Conservation (phyloP, 2,329 filamentous ascomycete genomes). For the Neonectria hederae region DNA sequence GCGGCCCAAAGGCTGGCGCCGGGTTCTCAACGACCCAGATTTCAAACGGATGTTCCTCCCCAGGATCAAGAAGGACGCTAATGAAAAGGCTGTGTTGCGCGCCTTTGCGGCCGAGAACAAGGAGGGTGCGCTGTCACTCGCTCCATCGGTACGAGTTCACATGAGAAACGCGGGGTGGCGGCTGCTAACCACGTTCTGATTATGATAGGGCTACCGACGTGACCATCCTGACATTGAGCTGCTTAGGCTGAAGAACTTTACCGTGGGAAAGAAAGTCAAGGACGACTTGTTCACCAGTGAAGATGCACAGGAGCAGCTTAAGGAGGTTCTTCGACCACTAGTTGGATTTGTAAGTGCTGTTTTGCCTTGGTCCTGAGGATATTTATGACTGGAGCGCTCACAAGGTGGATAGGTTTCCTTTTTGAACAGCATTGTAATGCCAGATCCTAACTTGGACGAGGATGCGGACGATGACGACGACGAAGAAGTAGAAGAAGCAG, state of each 20-base stretch:
- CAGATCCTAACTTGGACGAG: conserved; percentile 64
- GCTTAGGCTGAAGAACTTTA: conserved; percentile 83
- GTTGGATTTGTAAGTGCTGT: conserved; percentile 76
- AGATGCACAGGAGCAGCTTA: conserved; percentile 72
- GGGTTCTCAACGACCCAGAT: conserved; percentile 67
- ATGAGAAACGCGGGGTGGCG: neutral
- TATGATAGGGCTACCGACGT: conserved; percentile 74
- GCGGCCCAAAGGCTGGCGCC: conserved; percentile 74
- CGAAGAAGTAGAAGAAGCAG: conserved; percentile 41
- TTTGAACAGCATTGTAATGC: conserved; percentile 78
- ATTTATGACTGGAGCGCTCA: conserved; percentile 1
- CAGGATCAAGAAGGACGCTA: conserved; percentile 44
- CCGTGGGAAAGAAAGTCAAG: conserved; percentile 71
- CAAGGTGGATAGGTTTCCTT: conserved; percentile 67
- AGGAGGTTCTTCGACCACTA: conserved; percentile 72
- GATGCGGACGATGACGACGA: conserved; percentile 52
- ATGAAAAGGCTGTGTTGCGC: conserved; percentile 65
- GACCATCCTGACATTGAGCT: conserved; percentile 84
- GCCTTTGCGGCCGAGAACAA: conserved; percentile 77
- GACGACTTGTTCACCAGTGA: conserved; percentile 72
- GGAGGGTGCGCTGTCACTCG: conserved; percentile 81
- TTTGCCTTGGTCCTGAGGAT: no score
- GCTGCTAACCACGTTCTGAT: conserved; percentile 56
- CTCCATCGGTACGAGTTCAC: conserved; percentile 74
- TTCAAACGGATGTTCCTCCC: conserved; percentile 74